phyloP scores from a whole-genome alignment of 2,329 filamentous ascomycete species.

The Cadophora sp. region DNA sequence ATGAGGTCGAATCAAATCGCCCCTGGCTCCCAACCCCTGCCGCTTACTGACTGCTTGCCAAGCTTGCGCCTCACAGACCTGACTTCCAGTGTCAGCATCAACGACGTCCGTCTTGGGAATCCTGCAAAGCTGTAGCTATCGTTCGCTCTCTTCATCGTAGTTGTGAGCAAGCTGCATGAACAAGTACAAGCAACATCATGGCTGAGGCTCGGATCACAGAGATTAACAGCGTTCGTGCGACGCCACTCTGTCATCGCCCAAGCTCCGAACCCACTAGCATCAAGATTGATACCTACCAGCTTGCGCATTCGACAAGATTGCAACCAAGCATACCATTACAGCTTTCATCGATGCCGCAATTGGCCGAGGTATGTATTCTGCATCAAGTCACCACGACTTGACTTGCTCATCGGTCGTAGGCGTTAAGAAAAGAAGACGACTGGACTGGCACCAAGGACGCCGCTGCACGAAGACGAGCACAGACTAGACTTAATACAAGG shows the following conservation, averaged over 20 bases:
- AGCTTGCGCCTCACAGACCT: slow-evolving; percentile 17
- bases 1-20: background rate
- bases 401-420: slow-evolving; percentile 45
- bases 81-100: slow-evolving; percentile 5
- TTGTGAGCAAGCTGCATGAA: slow-evolving; percentile 31
- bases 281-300: slow-evolving; percentile 33
- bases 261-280: too few species aligned
- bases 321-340: slow-evolving; percentile 32
- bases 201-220: too few species aligned
- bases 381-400: slow-evolving; percentile 18
- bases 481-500: slow-evolving; percentile 54
- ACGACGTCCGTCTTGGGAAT: background rate
- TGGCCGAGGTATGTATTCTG: slow-evolving; percentile 46
- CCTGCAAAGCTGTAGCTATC: background rate
- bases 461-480: slow-evolving; percentile 49
- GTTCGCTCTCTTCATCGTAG: background rate
- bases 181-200: slow-evolving; percentile 31
- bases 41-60: background rate
- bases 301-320: slow-evolving; percentile 30
- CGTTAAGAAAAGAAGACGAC: slow-evolving; percentile 49
- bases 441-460: slow-evolving; percentile 54
- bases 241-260: too few species aligned
- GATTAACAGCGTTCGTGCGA: too few species aligned
- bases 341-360: slow-evolving; percentile 46
- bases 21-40: background rate